Evolutionary conservation across 1,284 basidiomycete species (phyloP).

Genomic region (Trichosporon sp.): DNA sequence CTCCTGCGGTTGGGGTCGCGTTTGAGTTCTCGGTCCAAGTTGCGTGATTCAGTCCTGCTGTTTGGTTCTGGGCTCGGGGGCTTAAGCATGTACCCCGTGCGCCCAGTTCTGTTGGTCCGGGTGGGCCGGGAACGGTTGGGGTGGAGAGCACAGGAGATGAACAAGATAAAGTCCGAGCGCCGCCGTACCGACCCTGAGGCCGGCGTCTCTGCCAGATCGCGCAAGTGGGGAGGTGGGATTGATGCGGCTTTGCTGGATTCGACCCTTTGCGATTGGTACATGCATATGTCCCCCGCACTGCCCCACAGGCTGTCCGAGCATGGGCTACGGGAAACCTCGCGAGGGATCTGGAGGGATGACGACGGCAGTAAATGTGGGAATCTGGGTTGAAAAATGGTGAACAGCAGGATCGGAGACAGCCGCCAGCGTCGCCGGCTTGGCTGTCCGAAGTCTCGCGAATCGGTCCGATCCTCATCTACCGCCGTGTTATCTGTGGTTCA

Average conservation of each 20-base stretch:
- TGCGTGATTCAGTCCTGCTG: not conserved
- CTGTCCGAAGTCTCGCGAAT: not conserved
- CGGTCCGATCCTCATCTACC: not conserved
- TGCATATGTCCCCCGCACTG: not conserved
- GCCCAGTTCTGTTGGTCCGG: not conserved
- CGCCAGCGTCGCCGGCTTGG: not conserved
- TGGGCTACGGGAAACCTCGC: not conserved
- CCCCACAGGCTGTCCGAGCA: not conserved
- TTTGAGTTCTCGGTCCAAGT: constrained; percentile 9
- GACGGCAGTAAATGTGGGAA: not conserved
- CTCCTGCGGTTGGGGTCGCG: not conserved
- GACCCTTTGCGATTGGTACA: not conserved
- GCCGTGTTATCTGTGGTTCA: not conserved
- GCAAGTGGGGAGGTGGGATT: not conserved
- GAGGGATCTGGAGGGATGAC: not conserved
- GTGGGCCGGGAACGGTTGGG: not conserved
- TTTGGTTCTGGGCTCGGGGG: not conserved
- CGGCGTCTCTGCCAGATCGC: no score
- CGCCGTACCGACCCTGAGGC: constrained; percentile 4
- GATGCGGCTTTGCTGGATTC: not conserved
- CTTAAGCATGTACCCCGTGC: not conserved
- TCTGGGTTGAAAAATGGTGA: not conserved
- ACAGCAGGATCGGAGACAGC: not conserved
- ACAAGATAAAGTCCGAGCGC: constrained; percentile 14
- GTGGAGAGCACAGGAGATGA: not conserved